Base-by-base conservation (phyloP, 768 basidiomycete genomes). In the Amanita molliuscula region DNA sequence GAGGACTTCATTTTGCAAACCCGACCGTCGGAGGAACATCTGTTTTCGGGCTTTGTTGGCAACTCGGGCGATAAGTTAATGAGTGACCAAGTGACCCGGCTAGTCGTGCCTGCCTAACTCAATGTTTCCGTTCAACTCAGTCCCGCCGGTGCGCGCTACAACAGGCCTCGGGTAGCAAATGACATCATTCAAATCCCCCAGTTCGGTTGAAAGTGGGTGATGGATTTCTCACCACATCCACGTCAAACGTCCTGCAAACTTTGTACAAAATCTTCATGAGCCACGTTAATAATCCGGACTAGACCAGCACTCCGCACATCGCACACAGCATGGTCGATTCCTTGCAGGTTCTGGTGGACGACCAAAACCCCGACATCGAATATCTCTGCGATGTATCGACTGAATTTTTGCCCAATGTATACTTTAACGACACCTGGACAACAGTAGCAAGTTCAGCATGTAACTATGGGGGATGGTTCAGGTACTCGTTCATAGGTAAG, bases 1-100 rank as follows among this genome's bases (percentile, higher is more conserved):
- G 10, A 75, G 59, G 33, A 83, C 88, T 68, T 77, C 69, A 53
- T 61, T 72, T 53, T 77, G 75, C 29, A 77, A 61, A 16, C 75
- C 75, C 10, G 75, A 77, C 59, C 56, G 56, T 41, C 58, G 55
- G 36, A 56, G 16, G 6, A 59, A 59, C 64, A 67, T 66, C 15
- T 4, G 41, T 31, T 35, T n/a, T n/a, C n/a, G n/a, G n/a, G n/a
- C n/a, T n/a, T n/a, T n/a, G n/a, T n/a, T n/a, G n/a, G n/a, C n/a
- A n/a, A n/a, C n/a, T n/a, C n/a, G n/a, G n/a, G n/a, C n/a, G n/a
- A n/a, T n/a, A n/a, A n/a, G n/a, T n/a, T n/a, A n/a, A n/a, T n/a
- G n/a, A n/a, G n/a, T n/a, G n/a, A n/a, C n/a, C n/a, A n/a, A n/a
- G n/a, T n/a, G n/a, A n/a, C n/a, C n/a, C n/a, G n/a, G n/a, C n/a